A percentile compares a stretch with the other conserved stretches of the same genome.
Conservation (phyloP, 1,284 basidiomycete genomes). For the Lentinus polychrous region DNA sequence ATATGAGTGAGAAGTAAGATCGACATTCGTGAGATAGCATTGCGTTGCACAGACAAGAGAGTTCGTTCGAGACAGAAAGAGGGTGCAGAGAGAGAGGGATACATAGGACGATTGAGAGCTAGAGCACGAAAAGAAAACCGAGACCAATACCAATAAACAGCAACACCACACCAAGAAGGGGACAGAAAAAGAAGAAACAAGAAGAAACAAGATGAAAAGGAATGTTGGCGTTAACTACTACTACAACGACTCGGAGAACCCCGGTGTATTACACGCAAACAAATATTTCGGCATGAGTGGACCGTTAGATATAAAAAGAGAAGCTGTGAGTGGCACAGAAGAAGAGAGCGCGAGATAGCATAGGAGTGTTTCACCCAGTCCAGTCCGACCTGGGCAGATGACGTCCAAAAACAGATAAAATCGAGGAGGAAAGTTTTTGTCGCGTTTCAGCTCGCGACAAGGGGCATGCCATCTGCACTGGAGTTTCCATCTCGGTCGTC, state of each 20-base stretch:
- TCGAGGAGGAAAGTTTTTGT: not conserved
- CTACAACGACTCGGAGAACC: not conserved
- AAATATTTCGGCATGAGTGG: too few species aligned
- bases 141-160: too few species aligned
- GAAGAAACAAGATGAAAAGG: too few species aligned
- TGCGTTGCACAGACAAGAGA: not conserved
- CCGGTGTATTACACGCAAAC: not conserved
- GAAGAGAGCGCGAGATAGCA: not conserved
- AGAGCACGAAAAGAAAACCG: too few species aligned
- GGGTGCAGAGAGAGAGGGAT: not conserved
- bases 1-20: not conserved
- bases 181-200: too few species aligned
- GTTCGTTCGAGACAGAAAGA: not conserved
- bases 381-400: too few species aligned
- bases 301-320: constrained; percentile 3
- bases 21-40: not conserved
- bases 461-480: constrained; percentile 47
- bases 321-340: not conserved
- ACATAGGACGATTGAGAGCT: not conserved
- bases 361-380: not conserved
- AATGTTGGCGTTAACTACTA: not conserved
- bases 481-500: constrained; percentile 64
- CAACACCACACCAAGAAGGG: too few species aligned
- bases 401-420: not conserved
- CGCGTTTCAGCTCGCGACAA: constrained; percentile 30